Evolutionary conservation across 1,139 yeast genomes (phyloP).

Genomic region (Pichia sp.): DNA sequence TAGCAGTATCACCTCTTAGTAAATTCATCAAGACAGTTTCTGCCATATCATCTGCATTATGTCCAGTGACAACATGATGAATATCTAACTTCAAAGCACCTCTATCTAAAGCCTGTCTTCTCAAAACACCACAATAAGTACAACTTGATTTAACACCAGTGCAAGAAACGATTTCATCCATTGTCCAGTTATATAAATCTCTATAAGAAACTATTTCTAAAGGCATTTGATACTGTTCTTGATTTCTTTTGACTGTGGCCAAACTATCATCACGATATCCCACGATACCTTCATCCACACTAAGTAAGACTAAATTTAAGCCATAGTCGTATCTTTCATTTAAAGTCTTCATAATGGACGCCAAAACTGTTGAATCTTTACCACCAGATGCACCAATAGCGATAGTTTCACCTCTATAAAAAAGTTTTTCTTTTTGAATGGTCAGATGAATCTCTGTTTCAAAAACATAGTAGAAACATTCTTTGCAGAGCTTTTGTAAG

Average conservation of each 20-base stretch:
- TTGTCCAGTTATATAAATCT: constrained; percentile 91
- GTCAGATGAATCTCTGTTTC: constrained; percentile 96
- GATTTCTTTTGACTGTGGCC: constrained; percentile 93
- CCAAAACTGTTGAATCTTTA: constrained; percentile 93
- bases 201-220: constrained; percentile 84
- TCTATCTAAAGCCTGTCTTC: constrained; percentile 94
- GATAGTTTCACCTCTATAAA: constrained; percentile 73
- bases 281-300: constrained; percentile 94
- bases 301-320: constrained; percentile 67
- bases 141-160: constrained; percentile 94
- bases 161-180: constrained; percentile 96
- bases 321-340: constrained; percentile 89
- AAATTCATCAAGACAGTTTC: constrained; percentile 95
- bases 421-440: constrained; percentile 62
- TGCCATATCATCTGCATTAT: constrained; percentile 99
- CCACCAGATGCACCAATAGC: constrained; percentile 99
- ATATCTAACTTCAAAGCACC: constrained; percentile 90
- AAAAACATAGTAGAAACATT: constrained; percentile 82
- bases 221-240: constrained; percentile 81
- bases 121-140: constrained; percentile 94
- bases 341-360: constrained; percentile 76
- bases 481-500: constrained; percentile 83
- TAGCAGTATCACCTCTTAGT: constrained; percentile 90
- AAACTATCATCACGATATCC: constrained; percentile 97
- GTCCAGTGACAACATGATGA: constrained; percentile 93